Base-by-base conservation (phyloP, 1,284 basidiomycete species). In the Lignosus rhinocerotis region DNA sequence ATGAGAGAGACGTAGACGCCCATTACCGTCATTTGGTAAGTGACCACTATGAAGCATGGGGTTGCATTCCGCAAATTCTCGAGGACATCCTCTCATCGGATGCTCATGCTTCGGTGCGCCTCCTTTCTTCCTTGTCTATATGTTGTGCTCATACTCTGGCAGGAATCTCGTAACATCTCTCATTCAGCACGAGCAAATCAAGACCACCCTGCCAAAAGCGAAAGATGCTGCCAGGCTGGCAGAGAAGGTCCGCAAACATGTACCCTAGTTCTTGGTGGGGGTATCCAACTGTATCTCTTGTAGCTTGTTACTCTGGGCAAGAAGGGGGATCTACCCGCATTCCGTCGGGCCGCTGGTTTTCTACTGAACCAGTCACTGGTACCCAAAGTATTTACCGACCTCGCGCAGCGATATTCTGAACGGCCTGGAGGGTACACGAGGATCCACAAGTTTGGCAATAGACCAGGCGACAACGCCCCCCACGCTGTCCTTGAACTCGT, bases 381-480 rank as follows among this genome's bases (percentile, higher is more conserved):
- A 21, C 85, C 88, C 17, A 96, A 96, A 73, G 78, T 98, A 21
- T 95, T 98, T 71, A 80, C 80, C 10, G 84, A 85, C 6, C 87
- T 98, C 55, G 87, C 94, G 0, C 72, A 85, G 63, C 89, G 97
- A 45, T 99, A 98, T 75, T 82, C 85, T 1, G 71, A 82, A 19
- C 85, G 97, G 6, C 88, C 89, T 5, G 97, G 97, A 10, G 97
- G 97, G 7, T 99, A 98, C 78, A 99, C 97, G 7, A 87, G 97
- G 30, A 89, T 99, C 63, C 89, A 94, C 72, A 93, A 90, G 70
- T 92, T 88, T 65, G 97, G 96, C 41, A 85, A 90, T 72, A 85
- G 96, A 17, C 81, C 79, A 56, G 95, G 96, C 25, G 97, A 99
- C 79, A 93, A 97, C 71, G 97, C 97, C 32, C 94, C 94, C 1